phyloP scores from a whole-genome alignment of 345 rosid species.

The Eucalyptus cloeziana region DNA sequence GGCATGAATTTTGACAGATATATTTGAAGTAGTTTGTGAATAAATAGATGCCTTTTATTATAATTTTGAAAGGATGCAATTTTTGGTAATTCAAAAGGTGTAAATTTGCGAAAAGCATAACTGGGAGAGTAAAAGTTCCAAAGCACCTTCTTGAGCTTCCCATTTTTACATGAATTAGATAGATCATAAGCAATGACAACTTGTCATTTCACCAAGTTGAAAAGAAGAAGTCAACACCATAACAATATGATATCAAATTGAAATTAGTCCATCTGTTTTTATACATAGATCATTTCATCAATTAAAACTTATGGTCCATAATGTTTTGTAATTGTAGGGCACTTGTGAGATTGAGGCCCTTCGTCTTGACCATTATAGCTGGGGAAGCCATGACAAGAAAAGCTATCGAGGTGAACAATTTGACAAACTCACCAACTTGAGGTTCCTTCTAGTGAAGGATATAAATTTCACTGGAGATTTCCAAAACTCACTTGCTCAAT shows the following conservation, averaged over 20 bases:
- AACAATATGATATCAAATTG: neutral
- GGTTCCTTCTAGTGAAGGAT: rapidly evolving
- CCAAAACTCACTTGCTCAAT: neutral
- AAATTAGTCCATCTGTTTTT: neutral
- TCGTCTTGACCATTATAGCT: rapidly evolving
- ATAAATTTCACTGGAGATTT: rapidly evolving
- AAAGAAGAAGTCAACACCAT: no score
- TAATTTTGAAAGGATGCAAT: no score
- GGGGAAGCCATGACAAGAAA: rapidly evolving
- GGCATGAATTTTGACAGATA: no score
- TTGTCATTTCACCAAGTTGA: no score
- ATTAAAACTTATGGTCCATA: rapidly evolving
- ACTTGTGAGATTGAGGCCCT: neutral
- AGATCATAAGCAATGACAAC: no score
- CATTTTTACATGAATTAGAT: no score
- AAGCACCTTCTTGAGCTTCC: no score
- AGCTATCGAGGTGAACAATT: neutral
- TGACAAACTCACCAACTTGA: neutral
- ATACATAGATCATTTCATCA: neutral
- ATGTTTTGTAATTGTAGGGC: neutral
- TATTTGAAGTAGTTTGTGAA: no score
- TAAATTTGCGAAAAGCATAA: no score
- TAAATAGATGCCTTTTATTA: no score
- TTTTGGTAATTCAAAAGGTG: no score
- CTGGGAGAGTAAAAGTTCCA: no score